These are phyloP conservation scores for Trichoderma sp. DNA, from an alignment of 2,329 filamentous ascomycete genomes.

Conservation along the genomic window DNA sequence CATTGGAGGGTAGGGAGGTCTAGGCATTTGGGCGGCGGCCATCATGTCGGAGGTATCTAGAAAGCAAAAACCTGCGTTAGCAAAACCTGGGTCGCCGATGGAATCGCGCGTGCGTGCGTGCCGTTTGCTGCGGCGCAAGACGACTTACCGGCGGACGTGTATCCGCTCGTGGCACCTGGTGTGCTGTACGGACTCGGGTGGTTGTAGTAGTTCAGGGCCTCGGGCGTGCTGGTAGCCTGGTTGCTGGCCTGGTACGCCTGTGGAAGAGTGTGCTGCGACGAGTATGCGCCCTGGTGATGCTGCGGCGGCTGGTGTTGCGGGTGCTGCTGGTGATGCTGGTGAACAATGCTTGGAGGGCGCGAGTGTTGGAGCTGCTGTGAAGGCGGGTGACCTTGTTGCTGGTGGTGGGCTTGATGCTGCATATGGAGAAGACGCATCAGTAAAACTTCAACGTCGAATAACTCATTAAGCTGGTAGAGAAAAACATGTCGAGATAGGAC, in stretches of 20 bases:
- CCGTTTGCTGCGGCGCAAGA: conserved; percentile 1
- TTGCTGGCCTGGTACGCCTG: conserved; percentile 66
- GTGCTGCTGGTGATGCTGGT: conserved; percentile 66
- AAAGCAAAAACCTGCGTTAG: conserved; percentile 20
- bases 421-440: conserved; percentile 61
- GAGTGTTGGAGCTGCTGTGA: conserved; percentile 66
- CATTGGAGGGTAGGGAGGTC: conserved; percentile 81
- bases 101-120: conserved; percentile 21
- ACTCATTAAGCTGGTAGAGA: conserved; percentile 34
- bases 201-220: conserved; percentile 68
- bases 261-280: conserved; percentile 62
- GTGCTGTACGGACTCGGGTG: conserved; percentile 82
- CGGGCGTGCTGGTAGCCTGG: conserved; percentile 61
- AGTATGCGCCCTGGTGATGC: conserved; percentile 65
- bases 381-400: conserved; percentile 68
- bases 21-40: conserved; percentile 67
- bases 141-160: conserved; percentile 78
- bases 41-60: conserved; percentile 63
- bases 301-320: conserved; percentile 58
- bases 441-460: conserved; percentile 40
- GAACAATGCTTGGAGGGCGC: conserved; percentile 68
- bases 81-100: neutral
- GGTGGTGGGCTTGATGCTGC: conserved; percentile 75
- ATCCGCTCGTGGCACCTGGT: conserved; percentile 76
- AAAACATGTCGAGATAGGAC: conserved; percentile 43